A percentile compares a stretch with the other conserved stretches of the same genome.
Conservation (phyloP, 2,329 filamentous ascomycete genomes). For the Penicillium sp. region DNA sequence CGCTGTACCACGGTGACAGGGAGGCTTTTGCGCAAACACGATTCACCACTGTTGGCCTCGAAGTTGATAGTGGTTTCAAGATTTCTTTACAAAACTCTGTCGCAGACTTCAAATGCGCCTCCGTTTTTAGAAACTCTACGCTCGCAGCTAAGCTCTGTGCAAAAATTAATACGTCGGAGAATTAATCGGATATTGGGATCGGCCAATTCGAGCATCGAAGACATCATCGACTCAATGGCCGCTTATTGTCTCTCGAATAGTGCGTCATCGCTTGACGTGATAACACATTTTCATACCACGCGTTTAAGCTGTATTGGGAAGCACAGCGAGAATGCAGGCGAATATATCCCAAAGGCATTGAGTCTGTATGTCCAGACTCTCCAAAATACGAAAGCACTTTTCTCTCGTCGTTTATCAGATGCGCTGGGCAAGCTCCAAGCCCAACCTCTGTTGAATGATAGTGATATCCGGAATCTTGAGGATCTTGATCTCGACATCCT, state of each 20-base stretch:
- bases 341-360: slow-evolving; percentile 61
- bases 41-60: slow-evolving; percentile 54
- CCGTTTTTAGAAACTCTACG: slow-evolving; percentile 60
- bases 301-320: slow-evolving; percentile 65
- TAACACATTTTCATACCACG: slow-evolving; percentile 73
- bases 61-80: slow-evolving; percentile 74
- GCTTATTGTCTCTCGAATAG: slow-evolving; percentile 80
- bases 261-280: slow-evolving; percentile 72
- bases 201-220: slow-evolving; percentile 40
- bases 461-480: slow-evolving; percentile 61
- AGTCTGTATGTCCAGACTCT: slow-evolving; percentile 73
- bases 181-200: slow-evolving; percentile 55
- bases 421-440: slow-evolving; percentile 66
- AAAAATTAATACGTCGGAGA: slow-evolving; percentile 61
- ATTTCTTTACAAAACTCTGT: slow-evolving; percentile 69
- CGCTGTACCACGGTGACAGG: slow-evolving; percentile 52
- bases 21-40: slow-evolving; percentile 50
- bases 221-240: slow-evolving; percentile 68
- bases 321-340: slow-evolving; percentile 43
- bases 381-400: slow-evolving; percentile 69
- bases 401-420: slow-evolving; percentile 68
- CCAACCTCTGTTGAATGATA: slow-evolving; percentile 67
- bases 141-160: slow-evolving; percentile 60
- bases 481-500: slow-evolving; percentile 74
- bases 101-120: slow-evolving; percentile 46